These are phyloP conservation scores for Narthecium ossifragum DNA, from an alignment of 106 monocot genomes.

Conservation along the genomic window DNA sequence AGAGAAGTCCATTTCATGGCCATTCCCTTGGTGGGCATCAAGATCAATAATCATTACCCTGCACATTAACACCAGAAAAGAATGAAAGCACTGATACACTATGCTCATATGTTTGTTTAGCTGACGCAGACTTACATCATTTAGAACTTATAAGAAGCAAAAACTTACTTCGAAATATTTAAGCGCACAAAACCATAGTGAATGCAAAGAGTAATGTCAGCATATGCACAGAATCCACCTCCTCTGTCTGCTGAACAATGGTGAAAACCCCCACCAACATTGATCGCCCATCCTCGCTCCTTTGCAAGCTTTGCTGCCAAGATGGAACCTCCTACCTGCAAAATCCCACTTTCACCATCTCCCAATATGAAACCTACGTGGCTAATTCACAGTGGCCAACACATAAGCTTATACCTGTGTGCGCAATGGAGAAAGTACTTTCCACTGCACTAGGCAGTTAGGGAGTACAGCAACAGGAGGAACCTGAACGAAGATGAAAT, in stretches of 20 bases:
- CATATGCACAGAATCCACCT: constrained; percentile 96
- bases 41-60: constrained; percentile 99
- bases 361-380: neutral
- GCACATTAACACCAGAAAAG: constrained; percentile 3
- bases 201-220: constrained; percentile 92
- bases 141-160: neutral
- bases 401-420: constrained; percentile 49
- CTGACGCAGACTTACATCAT: no score
- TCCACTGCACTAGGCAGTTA: constrained; percentile 76
- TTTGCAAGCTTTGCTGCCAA: constrained; percentile 87
- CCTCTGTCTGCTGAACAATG: constrained; percentile 90
- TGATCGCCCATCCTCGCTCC: constrained; percentile 95
- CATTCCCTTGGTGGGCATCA: constrained; percentile 99
- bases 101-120: no score
- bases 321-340: constrained; percentile 85
- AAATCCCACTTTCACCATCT: neutral
- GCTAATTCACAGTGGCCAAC: neutral
- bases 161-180: constrained; percentile 68
- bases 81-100: no score
- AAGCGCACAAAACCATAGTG: constrained; percentile 82
- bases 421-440: constrained; percentile 78
- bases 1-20: constrained; percentile 92
- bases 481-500: constrained; percentile 42
- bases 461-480: constrained; percentile 83
- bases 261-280: constrained; percentile 98